Conservation (phyloP, 495 filamentous ascomycete genomes). For the Aspergillus haitiensis region DNA sequence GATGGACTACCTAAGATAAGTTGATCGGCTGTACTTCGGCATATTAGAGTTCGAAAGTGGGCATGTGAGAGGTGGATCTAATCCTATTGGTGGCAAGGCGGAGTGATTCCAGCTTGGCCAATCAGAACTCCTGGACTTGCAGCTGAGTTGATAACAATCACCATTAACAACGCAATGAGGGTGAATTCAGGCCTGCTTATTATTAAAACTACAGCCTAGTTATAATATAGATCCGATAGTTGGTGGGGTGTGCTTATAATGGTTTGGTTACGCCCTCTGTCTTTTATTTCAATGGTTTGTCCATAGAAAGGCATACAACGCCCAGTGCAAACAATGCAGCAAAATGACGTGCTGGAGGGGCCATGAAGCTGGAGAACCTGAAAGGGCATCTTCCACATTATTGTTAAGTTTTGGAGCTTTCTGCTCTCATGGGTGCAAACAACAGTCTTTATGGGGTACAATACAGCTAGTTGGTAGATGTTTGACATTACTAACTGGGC, state of each 20-base stretch:
- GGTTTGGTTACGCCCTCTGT: too few relatives aligned
- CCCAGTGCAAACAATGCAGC: too few relatives aligned
- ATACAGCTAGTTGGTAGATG: not conserved
- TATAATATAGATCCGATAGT: too few relatives aligned
- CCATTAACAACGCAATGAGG: too few relatives aligned
- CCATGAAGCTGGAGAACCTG: not conserved
- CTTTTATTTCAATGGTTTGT: not conserved
- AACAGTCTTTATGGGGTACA: constrained; percentile 65
- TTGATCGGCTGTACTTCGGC: too few relatives aligned
- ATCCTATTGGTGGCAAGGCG: not conserved
- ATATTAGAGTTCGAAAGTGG: too few relatives aligned
- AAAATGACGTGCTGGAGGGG: not conserved
- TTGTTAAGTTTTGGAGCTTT: constrained; percentile 25
- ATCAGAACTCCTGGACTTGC: not conserved
- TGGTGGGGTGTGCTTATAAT: too few relatives aligned
- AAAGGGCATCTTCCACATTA: not conserved
- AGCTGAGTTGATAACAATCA: too few relatives aligned
- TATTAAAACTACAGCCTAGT: too few relatives aligned
- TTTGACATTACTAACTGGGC: not conserved
- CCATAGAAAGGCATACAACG: not conserved
- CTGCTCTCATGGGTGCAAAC: constrained; percentile 72
- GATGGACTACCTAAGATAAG: too few relatives aligned
- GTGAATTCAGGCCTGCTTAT: too few relatives aligned
- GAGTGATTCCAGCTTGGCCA: not conserved
- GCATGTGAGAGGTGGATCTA: too few relatives aligned